Percentiles rank a stretch among this genome's conserved stretches.
phyloP scores from a whole-genome alignment of 208 protist species.

The Leishmania lainsoni region DNA sequence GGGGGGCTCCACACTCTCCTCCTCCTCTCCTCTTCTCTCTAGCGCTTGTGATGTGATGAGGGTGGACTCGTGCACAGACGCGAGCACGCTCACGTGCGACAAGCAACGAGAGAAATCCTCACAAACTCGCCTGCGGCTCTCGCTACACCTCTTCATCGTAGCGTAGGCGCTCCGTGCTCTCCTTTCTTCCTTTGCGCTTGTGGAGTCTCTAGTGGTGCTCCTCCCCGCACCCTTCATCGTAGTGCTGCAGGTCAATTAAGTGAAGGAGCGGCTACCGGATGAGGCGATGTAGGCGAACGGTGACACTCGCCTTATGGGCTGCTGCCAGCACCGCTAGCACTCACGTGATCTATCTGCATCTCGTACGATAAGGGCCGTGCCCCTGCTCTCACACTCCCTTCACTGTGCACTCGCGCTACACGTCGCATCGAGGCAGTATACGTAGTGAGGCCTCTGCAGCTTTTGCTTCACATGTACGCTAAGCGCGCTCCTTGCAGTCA shows the following conservation, averaged over 20 bases:
- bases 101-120: neutral
- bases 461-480: neutral
- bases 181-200: neutral
- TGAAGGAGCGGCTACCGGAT: neutral
- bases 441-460: neutral
- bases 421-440: neutral
- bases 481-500: neutral
- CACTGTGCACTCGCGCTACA: neutral
- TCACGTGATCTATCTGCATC: neutral
- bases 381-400: neutral
- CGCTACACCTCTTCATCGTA: neutral
- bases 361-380: neutral
- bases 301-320: neutral
- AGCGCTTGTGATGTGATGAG: neutral
- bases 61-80: neutral
- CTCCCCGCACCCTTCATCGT: neutral
- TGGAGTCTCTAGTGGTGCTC: neutral
- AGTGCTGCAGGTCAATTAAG: neutral
- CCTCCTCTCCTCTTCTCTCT: neutral
- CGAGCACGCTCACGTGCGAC: neutral
- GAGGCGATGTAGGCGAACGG: neutral
- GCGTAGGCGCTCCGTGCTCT: neutral
- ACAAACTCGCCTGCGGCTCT: neutral
- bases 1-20: neutral
- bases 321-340: neutral